Percentiles rank a stretch among this genome's conserved stretches.
These are phyloP conservation scores for Schwanniomyces pseudopolymorphus DNA, from an alignment of 805 yeast species.

Conservation along the genomic window DNA sequence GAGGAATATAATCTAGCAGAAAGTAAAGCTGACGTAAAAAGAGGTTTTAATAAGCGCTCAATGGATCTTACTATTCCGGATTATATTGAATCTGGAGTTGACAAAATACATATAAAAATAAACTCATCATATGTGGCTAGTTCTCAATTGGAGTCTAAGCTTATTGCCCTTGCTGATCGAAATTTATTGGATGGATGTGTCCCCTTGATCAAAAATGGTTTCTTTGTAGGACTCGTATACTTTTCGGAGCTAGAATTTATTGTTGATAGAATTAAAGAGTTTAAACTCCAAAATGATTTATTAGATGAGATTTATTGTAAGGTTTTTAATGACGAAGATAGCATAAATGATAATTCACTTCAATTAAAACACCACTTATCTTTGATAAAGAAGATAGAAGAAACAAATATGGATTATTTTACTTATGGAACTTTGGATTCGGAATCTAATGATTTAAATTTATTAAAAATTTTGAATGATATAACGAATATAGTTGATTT, in stretches of 20 bases:
- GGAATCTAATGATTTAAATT: slow-evolving; percentile 1
- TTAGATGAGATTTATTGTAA: slow-evolving; percentile 30
- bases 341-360: slow-evolving; percentile 1
- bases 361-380: slow-evolving; percentile 7
- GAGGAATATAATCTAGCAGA: slow-evolving; percentile 16
- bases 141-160: slow-evolving; percentile 29
- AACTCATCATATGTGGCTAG: slow-evolving; percentile 34
- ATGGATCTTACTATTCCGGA: neutral
- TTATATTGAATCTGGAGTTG: neutral
- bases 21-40: slow-evolving; percentile 3
- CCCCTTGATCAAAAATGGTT: slow-evolving; percentile 40
- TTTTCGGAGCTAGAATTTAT: slow-evolving; percentile 53
- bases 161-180: slow-evolving; percentile 36
- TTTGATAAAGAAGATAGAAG: slow-evolving; percentile 5
- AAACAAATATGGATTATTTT: slow-evolving; percentile 20
- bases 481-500: slow-evolving; percentile 41
- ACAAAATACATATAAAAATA: slow-evolving; percentile 34
- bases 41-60: neutral
- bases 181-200: slow-evolving; percentile 54
- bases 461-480: slow-evolving; percentile 10
- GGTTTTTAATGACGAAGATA: slow-evolving; percentile 14
- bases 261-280: slow-evolving; percentile 43
- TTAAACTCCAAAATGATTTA: slow-evolving; percentile 21
- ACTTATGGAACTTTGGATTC: slow-evolving; percentile 17
- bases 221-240: slow-evolving; percentile 45